Evolutionary conservation across 2,329 filamentous ascomycete species (phyloP).

Genomic region (Ophiostoma sp.): DNA sequence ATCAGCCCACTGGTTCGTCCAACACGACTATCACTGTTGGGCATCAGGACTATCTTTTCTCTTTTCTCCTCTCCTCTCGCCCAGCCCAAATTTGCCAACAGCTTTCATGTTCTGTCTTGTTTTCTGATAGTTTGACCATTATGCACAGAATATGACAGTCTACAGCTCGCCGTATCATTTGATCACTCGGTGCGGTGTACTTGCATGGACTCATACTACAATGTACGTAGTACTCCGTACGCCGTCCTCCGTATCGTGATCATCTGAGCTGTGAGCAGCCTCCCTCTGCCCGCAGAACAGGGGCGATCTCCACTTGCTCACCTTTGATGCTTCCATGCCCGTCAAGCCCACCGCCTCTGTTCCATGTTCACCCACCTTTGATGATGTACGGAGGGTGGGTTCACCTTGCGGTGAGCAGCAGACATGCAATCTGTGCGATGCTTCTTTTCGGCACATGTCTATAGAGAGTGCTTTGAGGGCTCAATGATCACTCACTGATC

Average conservation of each 20-base stretch:
- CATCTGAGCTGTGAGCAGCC: background rate
- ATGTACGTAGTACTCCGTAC: too few species aligned
- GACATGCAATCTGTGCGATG: background rate
- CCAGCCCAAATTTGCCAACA: too few species aligned
- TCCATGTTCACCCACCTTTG: too few species aligned
- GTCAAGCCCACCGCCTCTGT: constrained; percentile 6
- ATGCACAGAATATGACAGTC: background rate
- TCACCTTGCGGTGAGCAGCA: constrained; percentile 13
- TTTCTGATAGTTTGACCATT: background rate
- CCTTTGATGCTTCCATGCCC: background rate
- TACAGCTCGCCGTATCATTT: too few species aligned
- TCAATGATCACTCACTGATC: too few species aligned
- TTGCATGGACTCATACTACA: too few species aligned
- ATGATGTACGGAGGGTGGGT: background rate
- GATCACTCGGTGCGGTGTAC: background rate
- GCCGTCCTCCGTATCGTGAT: background rate
- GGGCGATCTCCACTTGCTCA: background rate
- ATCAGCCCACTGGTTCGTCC: background rate
- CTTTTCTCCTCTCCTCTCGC: background rate
- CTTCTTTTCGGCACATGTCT: background rate
- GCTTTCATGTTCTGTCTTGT: background rate
- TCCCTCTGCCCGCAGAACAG: background rate
- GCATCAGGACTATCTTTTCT: constrained; percentile 1
- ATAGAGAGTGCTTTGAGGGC: too few species aligned
- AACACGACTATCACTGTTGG: background rate